Conservation (phyloP, 257 asterid genomes). For the Solanum clarkiae region DNA sequence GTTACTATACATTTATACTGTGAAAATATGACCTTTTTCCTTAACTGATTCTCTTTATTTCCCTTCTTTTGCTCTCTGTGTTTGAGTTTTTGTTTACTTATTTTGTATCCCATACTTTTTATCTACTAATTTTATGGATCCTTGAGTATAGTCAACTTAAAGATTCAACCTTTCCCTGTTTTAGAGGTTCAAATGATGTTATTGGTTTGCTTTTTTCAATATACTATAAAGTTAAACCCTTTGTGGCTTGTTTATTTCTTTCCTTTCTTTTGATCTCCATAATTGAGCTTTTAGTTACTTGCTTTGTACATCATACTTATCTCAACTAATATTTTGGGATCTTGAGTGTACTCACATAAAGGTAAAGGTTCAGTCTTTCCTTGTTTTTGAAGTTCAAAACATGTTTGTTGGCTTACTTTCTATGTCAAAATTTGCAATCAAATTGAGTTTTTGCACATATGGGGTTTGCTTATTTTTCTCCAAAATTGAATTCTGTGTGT, state of each 20-base stretch:
- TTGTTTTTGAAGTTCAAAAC: neutral
- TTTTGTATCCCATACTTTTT: neutral
- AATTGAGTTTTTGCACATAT: neutral
- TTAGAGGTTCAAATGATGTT: neutral
- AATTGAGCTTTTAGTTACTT: neutral
- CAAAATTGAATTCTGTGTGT: neutral
- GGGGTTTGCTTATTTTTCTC: neutral
- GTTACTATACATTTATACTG: neutral
- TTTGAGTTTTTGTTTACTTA: neutral
- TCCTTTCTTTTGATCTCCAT: neutral
- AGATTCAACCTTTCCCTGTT: neutral
- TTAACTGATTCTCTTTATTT: neutral
- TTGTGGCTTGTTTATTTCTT: neutral
- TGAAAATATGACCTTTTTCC: neutral
- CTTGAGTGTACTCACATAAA: neutral
- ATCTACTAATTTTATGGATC: neutral
- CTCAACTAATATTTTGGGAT: neutral
- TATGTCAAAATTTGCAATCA: neutral
- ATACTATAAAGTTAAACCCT: neutral
- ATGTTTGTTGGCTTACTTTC: neutral
- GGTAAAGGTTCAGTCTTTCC: neutral
- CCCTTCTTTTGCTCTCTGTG: neutral
- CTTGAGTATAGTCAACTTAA: neutral
- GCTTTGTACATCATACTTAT: neutral
- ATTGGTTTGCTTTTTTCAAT: neutral